Evolutionary conservation across 176 grass and related monocot genomes (phyloP).

Genomic region (Zoysia japonica): DNA sequence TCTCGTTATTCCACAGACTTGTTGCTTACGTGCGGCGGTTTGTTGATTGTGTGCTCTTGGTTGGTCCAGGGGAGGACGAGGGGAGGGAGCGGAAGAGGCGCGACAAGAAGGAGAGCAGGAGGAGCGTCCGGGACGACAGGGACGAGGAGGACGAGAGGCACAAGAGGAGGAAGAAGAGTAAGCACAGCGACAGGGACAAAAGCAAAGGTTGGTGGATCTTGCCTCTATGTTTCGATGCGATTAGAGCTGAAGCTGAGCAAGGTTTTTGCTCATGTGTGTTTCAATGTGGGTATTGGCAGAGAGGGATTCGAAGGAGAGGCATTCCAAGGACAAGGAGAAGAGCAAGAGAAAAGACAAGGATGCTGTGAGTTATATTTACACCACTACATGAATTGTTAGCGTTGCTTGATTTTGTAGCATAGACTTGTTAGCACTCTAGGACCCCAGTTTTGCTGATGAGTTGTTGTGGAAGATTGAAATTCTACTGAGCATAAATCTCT

Average conservation of each 20-base stretch:
- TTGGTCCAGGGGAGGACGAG: conserved; percentile 61
- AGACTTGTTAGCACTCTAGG: neutral
- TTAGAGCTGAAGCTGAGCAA: neutral
- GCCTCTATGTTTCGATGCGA: too few species aligned
- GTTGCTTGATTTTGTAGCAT: neutral
- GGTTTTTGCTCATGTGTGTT: conserved; percentile 3
- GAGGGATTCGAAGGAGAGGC: conserved; percentile 45
- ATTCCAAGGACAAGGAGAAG: conserved; percentile 47
- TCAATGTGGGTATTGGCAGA: conserved; percentile 25
- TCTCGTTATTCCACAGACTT: neutral
- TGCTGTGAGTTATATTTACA: conserved; percentile 32
- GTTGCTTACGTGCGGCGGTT: neutral
- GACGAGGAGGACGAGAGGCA: conserved; percentile 45
- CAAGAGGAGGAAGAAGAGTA: conserved; percentile 61
- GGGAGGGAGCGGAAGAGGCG: conserved; percentile 59
- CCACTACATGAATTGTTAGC: neutral
- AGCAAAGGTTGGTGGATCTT: conserved; percentile 54
- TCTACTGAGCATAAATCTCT: neutral
- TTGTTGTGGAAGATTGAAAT: conserved; percentile 4
- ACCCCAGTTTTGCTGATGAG: neutral
- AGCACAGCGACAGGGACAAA: conserved; percentile 55
- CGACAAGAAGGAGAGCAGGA: conserved; percentile 51
- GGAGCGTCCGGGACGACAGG: conserved; percentile 34
- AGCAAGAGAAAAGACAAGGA: conserved; percentile 42
- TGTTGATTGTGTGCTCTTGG: conserved; percentile 19